Evolutionary conservation across 495 filamentous ascomycete genomes (phyloP).

Genomic region (Annulohypoxylon nitens): DNA sequence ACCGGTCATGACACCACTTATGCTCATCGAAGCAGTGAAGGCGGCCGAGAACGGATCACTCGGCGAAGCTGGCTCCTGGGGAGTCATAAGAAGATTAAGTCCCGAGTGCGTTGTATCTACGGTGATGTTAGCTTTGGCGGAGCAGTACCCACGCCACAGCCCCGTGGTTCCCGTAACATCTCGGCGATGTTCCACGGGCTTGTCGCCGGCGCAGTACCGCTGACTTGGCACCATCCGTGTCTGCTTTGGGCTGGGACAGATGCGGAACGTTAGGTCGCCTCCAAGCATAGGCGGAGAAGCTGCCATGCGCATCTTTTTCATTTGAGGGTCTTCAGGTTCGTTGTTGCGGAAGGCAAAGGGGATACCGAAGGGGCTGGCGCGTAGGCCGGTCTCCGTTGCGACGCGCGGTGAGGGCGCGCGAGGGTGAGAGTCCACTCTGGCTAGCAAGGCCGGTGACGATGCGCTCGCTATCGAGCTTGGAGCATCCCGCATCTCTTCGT

Average conservation of each 20-base stretch:
- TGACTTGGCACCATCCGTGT: slow-evolving; percentile 77
- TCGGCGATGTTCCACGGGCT: slow-evolving; percentile 62
- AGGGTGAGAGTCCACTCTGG: slow-evolving; percentile 43
- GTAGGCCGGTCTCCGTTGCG: slow-evolving; percentile 38
- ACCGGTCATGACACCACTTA: slow-evolving; percentile 38
- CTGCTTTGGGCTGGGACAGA: slow-evolving; percentile 81
- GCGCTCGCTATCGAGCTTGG: slow-evolving; percentile 56
- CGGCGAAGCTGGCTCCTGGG: slow-evolving; percentile 44
- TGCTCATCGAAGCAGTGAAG: slow-evolving; percentile 48
- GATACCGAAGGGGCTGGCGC: slow-evolving; percentile 52
- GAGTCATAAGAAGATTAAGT: slow-evolving; percentile 57
- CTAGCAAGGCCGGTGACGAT: slow-evolving; percentile 52
- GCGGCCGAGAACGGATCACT: slow-evolving; percentile 57
- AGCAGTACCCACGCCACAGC: slow-evolving; percentile 79
- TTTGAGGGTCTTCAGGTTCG: slow-evolving; percentile 47
- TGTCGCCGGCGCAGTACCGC: slow-evolving; percentile 52
- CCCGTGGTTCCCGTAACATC: slow-evolving; percentile 62
- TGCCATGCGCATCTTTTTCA: slow-evolving; percentile 57
- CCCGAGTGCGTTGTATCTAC: slow-evolving; percentile 54
- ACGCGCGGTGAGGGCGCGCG: slow-evolving; percentile 40
- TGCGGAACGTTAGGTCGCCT: slow-evolving; percentile 77
- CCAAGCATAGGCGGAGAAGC: slow-evolving; percentile 89
- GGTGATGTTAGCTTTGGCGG: slow-evolving; percentile 57
- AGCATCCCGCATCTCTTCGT: slow-evolving; percentile 54
- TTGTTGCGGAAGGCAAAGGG: slow-evolving; percentile 50